These are phyloP conservation scores for Gentiana straminea DNA, from an alignment of 257 asterid species.

Conservation along the genomic window DNA sequence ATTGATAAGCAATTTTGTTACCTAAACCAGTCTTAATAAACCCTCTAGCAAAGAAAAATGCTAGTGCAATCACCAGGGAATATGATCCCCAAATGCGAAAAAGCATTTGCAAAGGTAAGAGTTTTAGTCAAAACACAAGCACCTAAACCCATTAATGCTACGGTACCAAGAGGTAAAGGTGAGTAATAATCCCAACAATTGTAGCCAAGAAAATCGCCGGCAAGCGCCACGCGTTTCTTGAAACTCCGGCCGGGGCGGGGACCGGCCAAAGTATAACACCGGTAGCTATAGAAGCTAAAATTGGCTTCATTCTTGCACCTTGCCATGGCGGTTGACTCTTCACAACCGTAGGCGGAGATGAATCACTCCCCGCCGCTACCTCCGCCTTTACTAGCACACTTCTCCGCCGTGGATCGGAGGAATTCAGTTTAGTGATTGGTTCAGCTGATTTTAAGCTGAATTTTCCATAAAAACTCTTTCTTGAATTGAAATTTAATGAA, in stretches of 20 bases:
- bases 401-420: too few species aligned
- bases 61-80: conserved; percentile 95
- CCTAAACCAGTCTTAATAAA: conserved; percentile 91
- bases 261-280: conserved; percentile 69
- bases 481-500: too few species aligned
- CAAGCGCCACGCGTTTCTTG: conserved; percentile 76
- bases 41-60: conserved; percentile 91
- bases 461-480: too few species aligned
- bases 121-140: conserved; percentile 83
- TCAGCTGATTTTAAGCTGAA: too few species aligned
- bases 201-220: conserved; percentile 84
- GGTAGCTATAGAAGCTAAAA: conserved; percentile 60
- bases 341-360: conserved; percentile 12
- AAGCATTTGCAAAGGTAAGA: conserved; percentile 75
- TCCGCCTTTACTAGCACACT: too few species aligned
- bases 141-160: conserved; percentile 81
- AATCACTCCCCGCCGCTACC: conserved; percentile 17
- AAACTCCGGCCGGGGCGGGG: conserved; percentile 78
- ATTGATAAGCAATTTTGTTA: conserved; percentile 84
- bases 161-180: conserved; percentile 94
- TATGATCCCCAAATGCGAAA: conserved; percentile 97
- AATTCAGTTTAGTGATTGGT: too few species aligned
- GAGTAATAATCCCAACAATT: conserved; percentile 83
- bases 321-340: conserved; percentile 44
- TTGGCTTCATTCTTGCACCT: conserved; percentile 76